Conservation (phyloP, 768 basidiomycete species). For the Lyophyllum decastes region DNA sequence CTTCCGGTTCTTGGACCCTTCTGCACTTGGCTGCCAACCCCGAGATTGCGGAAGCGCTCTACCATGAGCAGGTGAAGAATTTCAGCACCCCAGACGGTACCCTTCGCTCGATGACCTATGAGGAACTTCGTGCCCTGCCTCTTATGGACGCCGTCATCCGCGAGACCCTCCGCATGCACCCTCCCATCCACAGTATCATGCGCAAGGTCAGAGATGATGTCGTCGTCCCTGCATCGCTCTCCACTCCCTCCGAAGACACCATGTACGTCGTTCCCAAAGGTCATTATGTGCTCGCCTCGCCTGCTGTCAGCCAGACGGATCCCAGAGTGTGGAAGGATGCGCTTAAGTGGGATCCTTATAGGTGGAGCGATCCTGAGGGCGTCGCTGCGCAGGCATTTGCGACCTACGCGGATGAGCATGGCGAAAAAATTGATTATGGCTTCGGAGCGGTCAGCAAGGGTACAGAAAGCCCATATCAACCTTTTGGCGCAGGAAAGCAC, state of each 20-base stretch:
- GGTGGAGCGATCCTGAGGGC: constrained; percentile 88
- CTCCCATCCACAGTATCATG: constrained; percentile 95
- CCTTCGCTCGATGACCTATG: constrained; percentile 80
- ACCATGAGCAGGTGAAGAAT: constrained; percentile 84
- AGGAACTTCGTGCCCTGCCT: constrained; percentile 82
- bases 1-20: constrained; percentile 87
- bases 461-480: constrained; percentile 94
- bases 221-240: constrained; percentile 76
- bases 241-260: constrained; percentile 72
- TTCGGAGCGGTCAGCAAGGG: constrained; percentile 96
- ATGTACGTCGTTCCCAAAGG: constrained; percentile 89
- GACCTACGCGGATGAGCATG: constrained; percentile 70
- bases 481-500: constrained; percentile 96
- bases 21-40: constrained; percentile 81
- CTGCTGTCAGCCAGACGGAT: constrained; percentile 87
- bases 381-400: constrained; percentile 78
- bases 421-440: constrained; percentile 95
- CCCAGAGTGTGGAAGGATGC: constrained; percentile 79
- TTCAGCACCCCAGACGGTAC: constrained; percentile 82
- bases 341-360: constrained; percentile 69
- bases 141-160: constrained; percentile 88
- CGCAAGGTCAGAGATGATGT: constrained; percentile 89
- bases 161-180: constrained; percentile 91
- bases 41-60: constrained; percentile 80
- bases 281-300: constrained; percentile 86